These are phyloP conservation scores for Austropuccinia psidii DNA, from an alignment of 1,284 basidiomycete species.

Conservation along the genomic window DNA sequence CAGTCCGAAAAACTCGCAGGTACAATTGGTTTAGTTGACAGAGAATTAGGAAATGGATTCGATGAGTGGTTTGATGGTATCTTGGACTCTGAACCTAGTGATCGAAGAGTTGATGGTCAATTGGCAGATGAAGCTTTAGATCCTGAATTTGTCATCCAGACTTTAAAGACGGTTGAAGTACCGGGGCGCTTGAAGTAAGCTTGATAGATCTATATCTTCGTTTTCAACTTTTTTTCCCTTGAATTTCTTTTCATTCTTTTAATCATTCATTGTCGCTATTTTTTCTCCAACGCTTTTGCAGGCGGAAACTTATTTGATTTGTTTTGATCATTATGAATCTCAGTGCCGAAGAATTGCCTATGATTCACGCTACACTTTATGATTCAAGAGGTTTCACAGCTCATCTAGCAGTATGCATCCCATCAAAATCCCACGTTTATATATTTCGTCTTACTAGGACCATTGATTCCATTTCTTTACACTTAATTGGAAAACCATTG, in stretches of 20 bases:
- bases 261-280: neutral
- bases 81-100: constrained; percentile 22
- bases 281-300: too few relatives aligned
- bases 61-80: constrained; percentile 36
- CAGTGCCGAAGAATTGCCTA: constrained; percentile 32
- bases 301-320: too few relatives aligned
- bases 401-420: constrained; percentile 29
- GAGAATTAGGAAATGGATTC: constrained; percentile 16
- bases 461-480: constrained; percentile 8
- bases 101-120: constrained; percentile 29
- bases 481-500: constrained; percentile 43
- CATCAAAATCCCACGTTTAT: constrained; percentile 18
- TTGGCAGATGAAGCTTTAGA: constrained; percentile 31
- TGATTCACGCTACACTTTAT: constrained; percentile 32
- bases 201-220: neutral
- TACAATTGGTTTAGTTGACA: neutral
- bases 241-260: neutral
- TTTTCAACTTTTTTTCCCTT: neutral
- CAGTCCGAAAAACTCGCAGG: neutral
- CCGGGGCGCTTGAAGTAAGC: constrained; percentile 24
- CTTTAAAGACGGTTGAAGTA: constrained; percentile 27
- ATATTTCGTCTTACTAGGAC: constrained; percentile 22
- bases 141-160: constrained; percentile 34
- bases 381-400: constrained; percentile 19
- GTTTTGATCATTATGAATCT: neutral